Percentiles rank a stretch among this genome's conserved stretches.
Conservation (phyloP, 2,329 filamentous ascomycete genomes). For the Sporothrix globosa region DNA sequence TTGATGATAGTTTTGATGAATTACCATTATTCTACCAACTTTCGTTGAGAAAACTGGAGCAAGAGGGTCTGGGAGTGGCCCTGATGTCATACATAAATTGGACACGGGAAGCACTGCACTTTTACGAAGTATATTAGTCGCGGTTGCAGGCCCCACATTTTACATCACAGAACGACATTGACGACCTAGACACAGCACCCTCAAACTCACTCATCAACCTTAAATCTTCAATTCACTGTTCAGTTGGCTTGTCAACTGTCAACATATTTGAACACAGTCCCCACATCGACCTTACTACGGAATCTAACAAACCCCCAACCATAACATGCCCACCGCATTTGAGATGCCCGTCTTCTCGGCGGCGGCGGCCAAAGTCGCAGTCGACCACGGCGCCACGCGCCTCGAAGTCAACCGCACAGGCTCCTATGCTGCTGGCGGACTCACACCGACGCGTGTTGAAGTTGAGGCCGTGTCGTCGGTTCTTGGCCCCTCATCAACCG, state of each 20-base stretch:
- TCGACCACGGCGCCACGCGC: conserved; percentile 51
- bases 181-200: neutral
- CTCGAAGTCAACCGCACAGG: conserved; percentile 58
- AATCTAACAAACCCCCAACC: neutral
- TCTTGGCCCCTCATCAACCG: conserved; percentile 34
- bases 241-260: neutral
- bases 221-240: neutral
- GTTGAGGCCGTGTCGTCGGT: conserved; percentile 41
- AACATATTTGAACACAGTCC: too few species aligned
- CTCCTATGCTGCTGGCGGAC: conserved; percentile 56
- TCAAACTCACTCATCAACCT: neutral
- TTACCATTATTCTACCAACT: neutral
- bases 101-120: neutral
- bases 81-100: conserved; percentile 20
- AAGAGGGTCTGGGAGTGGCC: neutral
- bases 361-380: conserved; percentile 46
- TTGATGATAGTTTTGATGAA: neutral
- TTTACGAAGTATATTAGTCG: neutral
- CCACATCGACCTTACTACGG: neutral
- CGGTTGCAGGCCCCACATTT: neutral
- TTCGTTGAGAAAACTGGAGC: neutral
- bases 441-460: conserved; percentile 53
- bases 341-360: conserved; percentile 61
- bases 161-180: conserved; percentile 5
- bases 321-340: conserved; percentile 38